phyloP scores from a whole-genome alignment of 148 eudicot species.

The Rhododendron henanense region DNA sequence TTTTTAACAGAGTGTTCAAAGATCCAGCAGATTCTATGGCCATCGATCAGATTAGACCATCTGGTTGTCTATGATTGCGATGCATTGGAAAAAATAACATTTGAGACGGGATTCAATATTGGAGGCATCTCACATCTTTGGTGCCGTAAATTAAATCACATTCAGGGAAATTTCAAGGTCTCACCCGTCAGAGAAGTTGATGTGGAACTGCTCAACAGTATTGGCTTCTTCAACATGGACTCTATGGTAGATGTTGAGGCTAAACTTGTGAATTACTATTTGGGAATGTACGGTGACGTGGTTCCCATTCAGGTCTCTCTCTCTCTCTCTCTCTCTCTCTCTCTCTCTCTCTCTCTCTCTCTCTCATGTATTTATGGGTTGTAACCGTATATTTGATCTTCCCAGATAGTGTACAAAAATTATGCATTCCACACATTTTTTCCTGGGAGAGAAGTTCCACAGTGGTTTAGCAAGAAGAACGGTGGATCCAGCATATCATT shows the following conservation, averaged over 20 bases:
- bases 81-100: not conserved
- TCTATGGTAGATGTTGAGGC: not conserved
- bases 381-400: not conserved
- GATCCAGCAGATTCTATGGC: not conserved
- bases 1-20: not conserved
- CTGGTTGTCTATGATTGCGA: not conserved
- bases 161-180: not conserved
- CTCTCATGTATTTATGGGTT: too few relatives aligned
- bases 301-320: not conserved
- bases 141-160: not conserved
- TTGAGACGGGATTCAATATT: not conserved
- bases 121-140: accelerated
- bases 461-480: not conserved
- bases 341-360: not conserved
- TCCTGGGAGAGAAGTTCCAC: not conserved
- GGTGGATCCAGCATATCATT: not conserved
- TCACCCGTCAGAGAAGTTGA: not conserved
- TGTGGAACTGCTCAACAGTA: not conserved
- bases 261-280: too few relatives aligned
- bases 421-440: accelerated
- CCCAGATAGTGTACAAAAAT: not conserved
- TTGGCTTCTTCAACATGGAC: not conserved
- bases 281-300: too few relatives aligned
- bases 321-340: not conserved
- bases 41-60: not conserved